Evolutionary conservation across 225 moss, liverwort and hornwort species (phyloP), one percentile per base, ranked within the genome.

Genomic region (Pseudoscleropodium purum): DNA sequence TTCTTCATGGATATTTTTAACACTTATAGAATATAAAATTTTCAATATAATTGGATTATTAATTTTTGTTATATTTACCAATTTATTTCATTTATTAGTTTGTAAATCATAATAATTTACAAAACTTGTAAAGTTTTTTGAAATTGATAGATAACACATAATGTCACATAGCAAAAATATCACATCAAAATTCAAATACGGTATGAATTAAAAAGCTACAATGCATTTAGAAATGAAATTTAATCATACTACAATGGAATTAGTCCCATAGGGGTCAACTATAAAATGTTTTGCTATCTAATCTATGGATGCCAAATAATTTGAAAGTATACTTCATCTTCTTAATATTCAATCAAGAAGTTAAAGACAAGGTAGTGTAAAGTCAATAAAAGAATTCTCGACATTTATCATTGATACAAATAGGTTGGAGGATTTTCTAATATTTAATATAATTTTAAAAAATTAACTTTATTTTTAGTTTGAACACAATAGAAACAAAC

Each of bases 221-320:
- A 33, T 75, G 6, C 3, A 1, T 4, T 29, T 5, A 18, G 0
- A 45, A 8, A 12, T 6, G 5, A 75, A 49, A 5, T 33, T 19
- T 75, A 2, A 31, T 2, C 0, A 7, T 20, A 34, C 0, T 0
- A 1, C 33, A 75, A 20, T 75, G 5, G 21, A 52, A 76, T 0
- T 47, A 3, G 2, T 6, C 1, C 3, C 0, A 51, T 3, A 4
- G 0, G 0, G 10, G 3, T 21, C 0, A 76, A 13, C 5, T 13
- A 34, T 2, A 2, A 51, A 75, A 33, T 76, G 34, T 0, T 51
- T 0, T 76, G 0, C 1, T 51, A 21, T 51, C 1, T 8, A n/a
- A n/a, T 76, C 6, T 13, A 31, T 76, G 1, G 4, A 51, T 20
- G 19, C 33, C 1, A 1, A 31, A 49, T 75, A n/a, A 29, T 10